Evolutionary conservation across 139 green algal species (phyloP).

Genomic region (Coelastrella sp.): DNA sequence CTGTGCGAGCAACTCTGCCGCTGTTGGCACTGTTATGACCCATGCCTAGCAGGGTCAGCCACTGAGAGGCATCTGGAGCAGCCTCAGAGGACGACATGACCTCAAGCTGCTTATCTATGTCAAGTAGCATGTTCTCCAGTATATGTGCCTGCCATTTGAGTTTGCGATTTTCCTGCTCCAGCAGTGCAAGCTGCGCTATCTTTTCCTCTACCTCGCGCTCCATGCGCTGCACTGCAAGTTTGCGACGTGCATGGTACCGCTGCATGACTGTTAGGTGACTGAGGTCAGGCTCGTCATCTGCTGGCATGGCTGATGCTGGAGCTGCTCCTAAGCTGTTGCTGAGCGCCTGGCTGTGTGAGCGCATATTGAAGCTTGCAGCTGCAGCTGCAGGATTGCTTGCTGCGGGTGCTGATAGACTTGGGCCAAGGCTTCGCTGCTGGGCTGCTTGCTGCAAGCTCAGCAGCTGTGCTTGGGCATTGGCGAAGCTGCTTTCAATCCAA

Average conservation of each 20-base stretch:
- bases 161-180: slow-evolving; percentile 44
- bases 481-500: not conserved
- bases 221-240: slow-evolving; percentile 44
- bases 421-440: not conserved
- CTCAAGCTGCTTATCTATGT: slow-evolving; percentile 51
- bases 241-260: slow-evolving; percentile 46
- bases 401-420: not conserved
- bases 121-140: slow-evolving; percentile 43
- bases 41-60: slow-evolving; percentile 42
- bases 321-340: not conserved
- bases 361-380: not conserved
- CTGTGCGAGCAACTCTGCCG: not conserved
- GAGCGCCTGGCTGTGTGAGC: not conserved
- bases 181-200: slow-evolving; percentile 45
- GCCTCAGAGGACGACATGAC: slow-evolving; percentile 5
- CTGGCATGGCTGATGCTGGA: not conserved
- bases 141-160: slow-evolving; percentile 49
- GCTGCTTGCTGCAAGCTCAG: not conserved
- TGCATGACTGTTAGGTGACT: slow-evolving; percentile 46
- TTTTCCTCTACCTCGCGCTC: slow-evolving; percentile 41
- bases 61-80: slow-evolving; percentile 22
- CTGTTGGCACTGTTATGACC: not conserved
- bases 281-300: slow-evolving; percentile 38
- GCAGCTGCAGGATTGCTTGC: not conserved
- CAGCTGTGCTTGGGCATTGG: slow-evolving; percentile 1